Evolutionary conservation across 306 rosid genomes (phyloP).

Genomic region (Calophaca sinica): DNA sequence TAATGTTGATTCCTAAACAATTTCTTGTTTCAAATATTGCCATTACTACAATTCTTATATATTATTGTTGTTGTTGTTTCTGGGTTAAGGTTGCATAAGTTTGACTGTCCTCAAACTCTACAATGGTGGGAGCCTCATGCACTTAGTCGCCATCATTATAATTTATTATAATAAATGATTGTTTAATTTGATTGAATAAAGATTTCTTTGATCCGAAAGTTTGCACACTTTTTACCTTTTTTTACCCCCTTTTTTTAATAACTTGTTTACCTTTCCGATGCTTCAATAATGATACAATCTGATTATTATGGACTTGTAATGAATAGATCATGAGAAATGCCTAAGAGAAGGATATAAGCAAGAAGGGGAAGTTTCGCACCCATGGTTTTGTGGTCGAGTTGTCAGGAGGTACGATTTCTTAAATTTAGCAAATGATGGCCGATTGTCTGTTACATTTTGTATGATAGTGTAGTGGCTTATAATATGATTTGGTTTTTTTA

Average conservation of each 20-base stretch:
- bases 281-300: slow-evolving; percentile 44
- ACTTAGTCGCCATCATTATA: background rate
- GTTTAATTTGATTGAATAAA: slow-evolving; percentile 18
- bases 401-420: slow-evolving; percentile 73
- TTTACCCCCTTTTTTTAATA: too few relatives aligned
- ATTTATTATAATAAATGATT: slow-evolving; percentile 20
- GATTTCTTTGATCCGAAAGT: slow-evolving; percentile 28
- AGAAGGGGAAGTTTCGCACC: slow-evolving; percentile 58
- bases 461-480: slow-evolving; percentile 22
- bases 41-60: slow-evolving; percentile 10
- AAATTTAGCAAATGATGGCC: slow-evolving; percentile 35
- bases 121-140: slow-evolving; percentile 15
- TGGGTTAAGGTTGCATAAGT: slow-evolving; percentile 17
- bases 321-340: slow-evolving; percentile 85
- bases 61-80: background rate
- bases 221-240: background rate
- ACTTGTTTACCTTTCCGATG: slow-evolving; percentile 23
- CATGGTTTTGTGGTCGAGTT: slow-evolving; percentile 79
- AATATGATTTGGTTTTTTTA: slow-evolving; percentile 25
- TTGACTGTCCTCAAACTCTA: slow-evolving; percentile 26
- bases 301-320: slow-evolving; percentile 43
- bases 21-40: slow-evolving; percentile 31
- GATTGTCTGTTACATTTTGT: slow-evolving; percentile 37
- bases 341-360: slow-evolving; percentile 53
- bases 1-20: slow-evolving; percentile 13